Percentiles rank a stretch among this genome's conserved stretches.
These are phyloP conservation scores for Podospora pseudoanserina DNA, from an alignment of 495 filamentous ascomycete species.

Conservation along the genomic window DNA sequence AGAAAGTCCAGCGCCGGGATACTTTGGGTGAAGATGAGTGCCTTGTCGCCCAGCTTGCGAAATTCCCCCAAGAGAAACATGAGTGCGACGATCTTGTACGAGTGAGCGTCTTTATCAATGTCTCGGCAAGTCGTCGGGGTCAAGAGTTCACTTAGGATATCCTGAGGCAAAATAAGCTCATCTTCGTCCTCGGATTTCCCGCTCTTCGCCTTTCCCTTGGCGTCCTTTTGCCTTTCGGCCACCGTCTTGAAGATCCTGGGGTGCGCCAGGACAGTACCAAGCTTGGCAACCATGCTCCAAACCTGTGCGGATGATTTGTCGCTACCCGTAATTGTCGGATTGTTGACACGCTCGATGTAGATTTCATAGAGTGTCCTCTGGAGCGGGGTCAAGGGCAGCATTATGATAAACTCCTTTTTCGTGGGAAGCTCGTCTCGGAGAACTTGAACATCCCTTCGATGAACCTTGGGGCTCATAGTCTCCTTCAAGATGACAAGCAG, in stretches of 20 bases:
- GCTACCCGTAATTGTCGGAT: not conserved
- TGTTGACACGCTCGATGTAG: constrained; percentile 45
- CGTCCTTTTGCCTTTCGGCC: constrained; percentile 25
- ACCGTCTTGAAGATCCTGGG: constrained; percentile 60
- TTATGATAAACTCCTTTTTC: constrained; percentile 81
- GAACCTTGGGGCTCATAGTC: constrained; percentile 73
- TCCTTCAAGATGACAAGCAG: constrained; percentile 67
- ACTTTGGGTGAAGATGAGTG: constrained; percentile 77
- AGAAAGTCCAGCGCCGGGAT: constrained; percentile 67
- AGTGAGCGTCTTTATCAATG: constrained; percentile 42
- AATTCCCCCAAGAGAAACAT: constrained; percentile 62
- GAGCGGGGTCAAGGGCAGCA: constrained; percentile 61
- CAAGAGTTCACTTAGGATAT: constrained; percentile 35
- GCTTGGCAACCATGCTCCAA: constrained; percentile 40
- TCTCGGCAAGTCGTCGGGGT: constrained; percentile 25
- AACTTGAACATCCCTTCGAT: constrained; percentile 66
- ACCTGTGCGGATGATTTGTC: constrained; percentile 16
- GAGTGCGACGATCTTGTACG: constrained; percentile 65
- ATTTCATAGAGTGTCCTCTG: constrained; percentile 62
- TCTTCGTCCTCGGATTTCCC: constrained; percentile 28
- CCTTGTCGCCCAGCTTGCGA: constrained; percentile 59
- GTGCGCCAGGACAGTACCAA: constrained; percentile 72
- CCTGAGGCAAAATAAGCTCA: constrained; percentile 25
- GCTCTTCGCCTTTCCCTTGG: not conserved
- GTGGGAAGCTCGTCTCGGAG: constrained; percentile 60